Evolutionary conservation across 129 eudicot species (phyloP).

Genomic region (Dittrichia graveolens): DNA sequence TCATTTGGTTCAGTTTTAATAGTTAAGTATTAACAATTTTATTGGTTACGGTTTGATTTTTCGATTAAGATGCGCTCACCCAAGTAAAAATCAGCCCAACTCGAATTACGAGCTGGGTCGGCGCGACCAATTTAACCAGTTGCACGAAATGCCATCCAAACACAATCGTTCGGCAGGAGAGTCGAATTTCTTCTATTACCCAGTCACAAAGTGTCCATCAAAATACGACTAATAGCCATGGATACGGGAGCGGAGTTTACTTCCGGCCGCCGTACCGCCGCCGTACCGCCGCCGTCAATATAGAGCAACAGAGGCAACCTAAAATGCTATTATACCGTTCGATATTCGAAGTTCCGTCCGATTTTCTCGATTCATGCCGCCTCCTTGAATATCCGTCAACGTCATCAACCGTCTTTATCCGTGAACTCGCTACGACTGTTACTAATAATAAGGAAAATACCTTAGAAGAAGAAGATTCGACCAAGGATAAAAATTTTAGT

Average conservation of each 20-base stretch:
- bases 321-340: slow-evolving; percentile 52
- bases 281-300: slow-evolving; percentile 24
- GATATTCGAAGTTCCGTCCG: slow-evolving; percentile 71
- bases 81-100: too few species aligned
- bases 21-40: too few species aligned
- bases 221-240: slow-evolving; percentile 22
- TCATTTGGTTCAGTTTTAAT: too few species aligned
- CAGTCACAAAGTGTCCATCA: background rate
- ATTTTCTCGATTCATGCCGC: slow-evolving; percentile 75
- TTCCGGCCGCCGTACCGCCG: slow-evolving; percentile 31
- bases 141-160: background rate
- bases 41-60: too few species aligned
- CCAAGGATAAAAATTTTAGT: slow-evolving; percentile 22
- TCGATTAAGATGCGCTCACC: background rate
- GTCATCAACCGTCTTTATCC: slow-evolving; percentile 18
- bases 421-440: slow-evolving; percentile 25
- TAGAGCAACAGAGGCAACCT: slow-evolving; percentile 23
- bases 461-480: slow-evolving; percentile 4
- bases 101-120: background rate
- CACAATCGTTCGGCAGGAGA: slow-evolving; percentile 13
- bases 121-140: background rate
- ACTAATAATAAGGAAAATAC: slow-evolving; percentile 13
- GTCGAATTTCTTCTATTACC: slow-evolving; percentile 20
- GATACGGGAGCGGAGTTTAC: slow-evolving; percentile 27
- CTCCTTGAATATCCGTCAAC: slow-evolving; percentile 55